These are phyloP conservation scores for Boletus rubescentipes DNA, from an alignment of 768 basidiomycete genomes.

Conservation along the genomic window DNA sequence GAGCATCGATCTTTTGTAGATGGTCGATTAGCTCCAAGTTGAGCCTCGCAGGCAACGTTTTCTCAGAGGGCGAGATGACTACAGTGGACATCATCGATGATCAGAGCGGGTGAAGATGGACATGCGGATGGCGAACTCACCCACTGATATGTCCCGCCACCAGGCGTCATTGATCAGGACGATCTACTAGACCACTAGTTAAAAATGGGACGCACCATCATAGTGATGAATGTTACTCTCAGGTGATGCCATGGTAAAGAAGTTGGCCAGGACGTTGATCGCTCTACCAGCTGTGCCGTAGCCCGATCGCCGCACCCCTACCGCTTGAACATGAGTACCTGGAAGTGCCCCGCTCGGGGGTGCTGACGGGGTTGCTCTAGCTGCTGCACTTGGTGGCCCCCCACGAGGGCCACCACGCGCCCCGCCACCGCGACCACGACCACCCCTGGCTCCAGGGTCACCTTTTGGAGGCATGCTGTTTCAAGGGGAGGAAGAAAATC, in stretches of 20 bases:
- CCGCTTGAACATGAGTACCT: slow-evolving; percentile 42
- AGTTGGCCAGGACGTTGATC: slow-evolving; percentile 52
- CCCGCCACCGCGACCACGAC: slow-evolving; percentile 26
- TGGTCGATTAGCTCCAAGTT: slow-evolving; percentile 70
- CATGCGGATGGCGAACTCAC: slow-evolving; percentile 4
- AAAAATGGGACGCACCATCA: slow-evolving; percentile 58
- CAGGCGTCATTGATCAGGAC: slow-evolving; percentile 21
- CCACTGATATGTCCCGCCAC: slow-evolving; percentile 17
- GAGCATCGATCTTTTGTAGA: slow-evolving; percentile 57
- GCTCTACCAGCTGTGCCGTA: slow-evolving; percentile 57
- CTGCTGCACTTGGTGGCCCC: slow-evolving; percentile 21
- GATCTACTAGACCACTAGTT: background rate
- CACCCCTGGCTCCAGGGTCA: slow-evolving; percentile 25
- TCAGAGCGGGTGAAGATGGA: slow-evolving; percentile 7
- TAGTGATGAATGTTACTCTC: slow-evolving; percentile 71
- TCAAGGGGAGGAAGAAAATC: background rate
- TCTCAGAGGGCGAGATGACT: slow-evolving; percentile 72
- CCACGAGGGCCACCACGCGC: slow-evolving; percentile 32
- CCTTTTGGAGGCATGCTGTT: slow-evolving; percentile 40
- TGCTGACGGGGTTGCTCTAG: slow-evolving; percentile 19
- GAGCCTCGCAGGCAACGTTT: slow-evolving; percentile 59
- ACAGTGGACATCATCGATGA: slow-evolving; percentile 6
- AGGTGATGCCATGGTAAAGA: slow-evolving; percentile 62
- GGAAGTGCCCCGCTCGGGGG: slow-evolving; percentile 35
- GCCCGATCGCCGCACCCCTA: slow-evolving; percentile 68